Evolutionary conservation across 441 rosid genomes (phyloP).

Genomic region (Jatropha podagrica): DNA sequence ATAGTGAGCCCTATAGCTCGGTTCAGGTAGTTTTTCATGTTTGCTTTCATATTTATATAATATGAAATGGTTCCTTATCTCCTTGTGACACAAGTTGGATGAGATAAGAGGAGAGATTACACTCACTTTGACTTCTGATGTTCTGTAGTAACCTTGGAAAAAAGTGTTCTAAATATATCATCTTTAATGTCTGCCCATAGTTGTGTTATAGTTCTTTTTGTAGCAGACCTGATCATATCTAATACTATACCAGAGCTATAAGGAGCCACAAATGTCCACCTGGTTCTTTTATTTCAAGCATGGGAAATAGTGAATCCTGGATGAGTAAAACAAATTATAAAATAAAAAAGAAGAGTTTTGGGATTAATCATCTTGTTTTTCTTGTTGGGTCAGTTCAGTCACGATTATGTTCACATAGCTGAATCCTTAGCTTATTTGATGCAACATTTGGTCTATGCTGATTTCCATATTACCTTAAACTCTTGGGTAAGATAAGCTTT

Average conservation of each 20-base stretch:
- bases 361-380: neutral
- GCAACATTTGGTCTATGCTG: neutral
- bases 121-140: neutral
- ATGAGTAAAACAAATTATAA: neutral
- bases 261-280: neutral
- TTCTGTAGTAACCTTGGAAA: neutral
- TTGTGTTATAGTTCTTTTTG: neutral
- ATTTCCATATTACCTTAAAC: neutral
- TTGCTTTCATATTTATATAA: neutral
- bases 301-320: conserved; percentile 1
- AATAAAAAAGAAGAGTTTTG: neutral
- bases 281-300: neutral
- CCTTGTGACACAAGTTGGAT: neutral
- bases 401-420: neutral
- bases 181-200: neutral
- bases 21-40: conserved; percentile 47
- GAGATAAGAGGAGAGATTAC: neutral
- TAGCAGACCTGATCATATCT: neutral
- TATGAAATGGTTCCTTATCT: neutral
- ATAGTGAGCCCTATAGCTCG: conserved; percentile 75
- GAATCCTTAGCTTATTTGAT: neutral
- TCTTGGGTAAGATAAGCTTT: neutral
- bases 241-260: neutral
- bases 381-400: neutral
- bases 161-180: neutral